These are phyloP conservation scores for Fusarium gaditjirri DNA, from an alignment of 2,329 filamentous ascomycete genomes.

Conservation along the genomic window DNA sequence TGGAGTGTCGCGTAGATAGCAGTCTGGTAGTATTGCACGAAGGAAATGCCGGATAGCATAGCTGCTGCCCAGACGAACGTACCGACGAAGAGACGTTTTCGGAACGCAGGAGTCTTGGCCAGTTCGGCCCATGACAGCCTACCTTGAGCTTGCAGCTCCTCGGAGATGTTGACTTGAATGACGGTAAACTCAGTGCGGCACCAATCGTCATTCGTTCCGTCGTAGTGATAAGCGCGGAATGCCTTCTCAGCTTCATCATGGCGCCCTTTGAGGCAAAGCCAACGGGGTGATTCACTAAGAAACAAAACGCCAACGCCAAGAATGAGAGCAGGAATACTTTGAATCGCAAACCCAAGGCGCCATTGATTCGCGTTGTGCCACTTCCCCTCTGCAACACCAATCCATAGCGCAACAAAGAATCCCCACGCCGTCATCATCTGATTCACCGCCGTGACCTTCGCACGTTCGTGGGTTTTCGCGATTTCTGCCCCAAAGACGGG, in stretches of 20 bases:
- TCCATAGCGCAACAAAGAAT: slow-evolving; percentile 54
- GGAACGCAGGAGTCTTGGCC: slow-evolving; percentile 48
- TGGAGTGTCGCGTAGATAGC: slow-evolving; percentile 55
- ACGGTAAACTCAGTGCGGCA: slow-evolving; percentile 47
- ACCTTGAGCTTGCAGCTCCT: slow-evolving; percentile 45
- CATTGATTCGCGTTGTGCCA: slow-evolving; percentile 54
- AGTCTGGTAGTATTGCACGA: slow-evolving; percentile 57
- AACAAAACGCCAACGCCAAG: slow-evolving; percentile 51
- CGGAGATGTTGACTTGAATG: slow-evolving; percentile 52
- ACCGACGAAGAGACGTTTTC: slow-evolving; percentile 53
- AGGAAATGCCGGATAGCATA: slow-evolving; percentile 55
- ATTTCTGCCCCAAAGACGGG: slow-evolving; percentile 55
- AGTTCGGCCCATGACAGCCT: slow-evolving; percentile 49
- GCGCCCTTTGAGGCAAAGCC: slow-evolving; percentile 51
- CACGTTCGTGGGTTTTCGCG: slow-evolving; percentile 54
- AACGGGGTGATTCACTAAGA: slow-evolving; percentile 51
- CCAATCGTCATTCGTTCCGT: slow-evolving; percentile 52
- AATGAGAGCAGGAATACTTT: slow-evolving; percentile 48
- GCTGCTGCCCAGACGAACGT: slow-evolving; percentile 55
- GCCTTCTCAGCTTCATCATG: slow-evolving; percentile 50
- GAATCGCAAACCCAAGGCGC: slow-evolving; percentile 53
- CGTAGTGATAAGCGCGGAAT: slow-evolving; percentile 50
- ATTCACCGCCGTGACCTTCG: slow-evolving; percentile 53
- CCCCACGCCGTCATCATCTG: slow-evolving; percentile 58
- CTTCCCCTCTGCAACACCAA: slow-evolving; percentile 52